Evolutionary conservation across 495 filamentous ascomycete genomes (phyloP).

Genomic region (Elaphomyces granulatus): DNA sequence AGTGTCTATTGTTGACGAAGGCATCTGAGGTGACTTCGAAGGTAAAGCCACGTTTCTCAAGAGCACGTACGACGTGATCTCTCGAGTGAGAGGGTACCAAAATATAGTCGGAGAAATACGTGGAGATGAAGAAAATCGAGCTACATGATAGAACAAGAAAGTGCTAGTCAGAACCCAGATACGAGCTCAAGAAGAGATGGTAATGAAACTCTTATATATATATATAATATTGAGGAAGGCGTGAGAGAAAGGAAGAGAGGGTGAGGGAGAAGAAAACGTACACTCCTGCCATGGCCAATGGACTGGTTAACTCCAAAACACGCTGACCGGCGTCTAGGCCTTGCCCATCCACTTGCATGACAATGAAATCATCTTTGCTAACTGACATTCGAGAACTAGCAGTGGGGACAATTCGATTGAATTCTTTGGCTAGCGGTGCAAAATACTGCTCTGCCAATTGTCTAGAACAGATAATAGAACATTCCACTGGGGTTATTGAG

Average conservation of each 20-base stretch:
- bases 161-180: background rate
- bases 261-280: constrained; percentile 23
- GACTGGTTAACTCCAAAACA: constrained; percentile 82
- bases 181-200: background rate
- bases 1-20: constrained; percentile 42
- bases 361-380: constrained; percentile 70
- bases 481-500: constrained; percentile 82
- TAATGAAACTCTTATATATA: background rate
- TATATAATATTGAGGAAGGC: background rate
- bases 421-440: constrained; percentile 45
- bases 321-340: constrained; percentile 89
- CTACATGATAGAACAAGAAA: no score
- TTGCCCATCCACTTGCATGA: constrained; percentile 74
- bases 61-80: constrained; percentile 54
- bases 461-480: constrained; percentile 77
- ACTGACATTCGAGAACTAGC: constrained; percentile 42
- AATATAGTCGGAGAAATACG: constrained; percentile 96
- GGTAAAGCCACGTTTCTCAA: constrained; percentile 69
- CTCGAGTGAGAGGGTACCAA: constrained; percentile 68
- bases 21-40: constrained; percentile 59
- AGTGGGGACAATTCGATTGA: constrained; percentile 12
- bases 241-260: background rate
- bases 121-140: constrained; percentile 96
- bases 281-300: constrained; percentile 84
- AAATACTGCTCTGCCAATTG: constrained; percentile 60